Evolutionary conservation across 1,284 basidiomycete genomes (phyloP), one percentile per base, ranked within the genome.

Genomic region (Ustilago tritici): DNA sequence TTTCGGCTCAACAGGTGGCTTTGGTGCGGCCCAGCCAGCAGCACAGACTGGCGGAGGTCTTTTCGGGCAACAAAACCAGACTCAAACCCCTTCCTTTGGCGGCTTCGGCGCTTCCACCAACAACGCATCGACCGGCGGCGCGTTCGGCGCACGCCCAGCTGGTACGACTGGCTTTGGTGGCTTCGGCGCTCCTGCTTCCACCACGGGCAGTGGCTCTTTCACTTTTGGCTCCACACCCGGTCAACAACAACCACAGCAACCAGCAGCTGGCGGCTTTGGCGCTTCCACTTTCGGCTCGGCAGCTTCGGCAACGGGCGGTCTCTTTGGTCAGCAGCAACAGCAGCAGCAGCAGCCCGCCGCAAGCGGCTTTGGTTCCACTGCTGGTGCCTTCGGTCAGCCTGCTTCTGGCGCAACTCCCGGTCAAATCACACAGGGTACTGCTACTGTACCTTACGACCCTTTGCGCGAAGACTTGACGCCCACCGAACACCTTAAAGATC

Each of bases 1-100:
- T 60, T 78, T 78, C 36, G 76, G 76, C 23, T 70, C 70, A 23
- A 62, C 67, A 65, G 70, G 67, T 34, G 75, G 66, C 50, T 78
- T 78, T 47, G 76, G 76, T 52, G 70, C 70, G 28, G 46, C 70
- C 40, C 82, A 83, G 58, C 80, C 82, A 50, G 69, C 73, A 32
- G 74, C 62, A 19, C 83, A 80, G 58, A 72, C 77, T 47, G 68
- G 76, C 17, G 81, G 80, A n/a, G 84, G 85, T 17, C 74, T 86
- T 38, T 87, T 86, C 49, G 86, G 85, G 61, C 75, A 59, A 23
- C 59, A 64, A n/a, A 76, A 78, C 36, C 81, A 81, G 62, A 57
- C 72, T 31, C 75, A 78, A 68, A 73, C 76, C 4, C 71, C 78
- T 14, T 57, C 76, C 49, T 82, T 82, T 56, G 79, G 81, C 61